phyloP scores from a whole-genome alignment of 2,329 filamentous ascomycete genomes.

The Mycosphaerella sp. region DNA sequence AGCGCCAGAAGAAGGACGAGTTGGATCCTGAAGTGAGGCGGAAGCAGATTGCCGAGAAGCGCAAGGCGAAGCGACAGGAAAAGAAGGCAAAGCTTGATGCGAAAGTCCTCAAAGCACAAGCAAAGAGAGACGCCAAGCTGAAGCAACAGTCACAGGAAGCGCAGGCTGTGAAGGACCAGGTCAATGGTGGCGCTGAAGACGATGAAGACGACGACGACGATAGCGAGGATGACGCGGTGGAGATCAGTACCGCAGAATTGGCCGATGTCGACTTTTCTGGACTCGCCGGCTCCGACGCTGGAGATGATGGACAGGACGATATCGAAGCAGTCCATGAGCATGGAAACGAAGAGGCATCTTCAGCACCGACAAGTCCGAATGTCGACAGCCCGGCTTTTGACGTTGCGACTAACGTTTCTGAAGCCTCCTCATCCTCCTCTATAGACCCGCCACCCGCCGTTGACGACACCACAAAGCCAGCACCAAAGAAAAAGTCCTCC shows the following conservation, averaged over 20 bases:
- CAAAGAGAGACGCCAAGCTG: conserved; percentile 30
- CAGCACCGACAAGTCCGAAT: conserved; percentile 34
- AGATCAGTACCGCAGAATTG: conserved; percentile 24
- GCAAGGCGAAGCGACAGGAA: conserved; percentile 39
- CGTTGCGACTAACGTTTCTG: conserved; percentile 36
- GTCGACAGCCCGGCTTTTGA: conserved; percentile 39
- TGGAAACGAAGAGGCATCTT: conserved; percentile 30
- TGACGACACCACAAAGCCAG: conserved; percentile 14
- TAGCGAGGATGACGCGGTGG: conserved; percentile 22
- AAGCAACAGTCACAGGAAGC: conserved; percentile 27
- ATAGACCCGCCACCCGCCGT: conserved; percentile 35
- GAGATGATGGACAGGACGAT: conserved; percentile 19
- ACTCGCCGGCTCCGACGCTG: conserved; percentile 22
- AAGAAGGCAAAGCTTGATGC: conserved; percentile 42
- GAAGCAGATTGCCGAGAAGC: conserved; percentile 40
- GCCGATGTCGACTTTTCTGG: conserved; percentile 33
- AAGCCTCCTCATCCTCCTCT: conserved; percentile 45
- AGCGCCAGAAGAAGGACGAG: conserved; percentile 41
- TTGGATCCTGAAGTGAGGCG: conserved; percentile 28
- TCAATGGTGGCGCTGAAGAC: conserved; percentile 22
- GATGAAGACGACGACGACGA: conserved; percentile 26
- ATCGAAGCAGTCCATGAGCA: conserved; percentile 26
- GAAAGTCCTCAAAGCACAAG: conserved; percentile 37
- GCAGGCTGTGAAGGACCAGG: conserved; percentile 29
- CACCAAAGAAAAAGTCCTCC: conserved; percentile 12